Conservation (phyloP, 2,329 filamentous ascomycete species). For the Cytospora schulzeri region DNA sequence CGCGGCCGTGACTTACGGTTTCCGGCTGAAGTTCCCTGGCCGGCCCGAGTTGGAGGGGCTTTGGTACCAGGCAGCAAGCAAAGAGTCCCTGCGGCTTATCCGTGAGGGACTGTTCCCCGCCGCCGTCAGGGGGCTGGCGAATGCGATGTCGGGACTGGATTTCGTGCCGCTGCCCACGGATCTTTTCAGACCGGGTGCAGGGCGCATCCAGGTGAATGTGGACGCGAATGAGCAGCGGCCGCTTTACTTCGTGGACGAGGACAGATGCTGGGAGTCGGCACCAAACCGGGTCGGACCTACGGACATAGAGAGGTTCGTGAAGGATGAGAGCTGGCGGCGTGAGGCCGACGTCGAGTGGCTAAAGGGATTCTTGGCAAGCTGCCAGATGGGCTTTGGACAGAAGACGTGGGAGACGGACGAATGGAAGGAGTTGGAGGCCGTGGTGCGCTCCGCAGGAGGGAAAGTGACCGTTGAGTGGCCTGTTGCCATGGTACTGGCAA, state of each 20-base stretch:
- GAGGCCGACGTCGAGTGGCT: slow-evolving; percentile 29
- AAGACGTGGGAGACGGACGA: slow-evolving; percentile 26
- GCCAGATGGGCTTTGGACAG: slow-evolving; percentile 29
- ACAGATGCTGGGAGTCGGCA: slow-evolving; percentile 24
- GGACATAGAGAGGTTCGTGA: slow-evolving; percentile 4
- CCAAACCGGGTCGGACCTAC: slow-evolving; percentile 2
- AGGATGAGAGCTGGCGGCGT: slow-evolving; percentile 28
- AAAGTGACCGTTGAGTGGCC: slow-evolving; percentile 28
- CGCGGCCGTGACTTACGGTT: slow-evolving; percentile 29
- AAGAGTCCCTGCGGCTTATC: slow-evolving; percentile 28
- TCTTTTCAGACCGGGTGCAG: slow-evolving; percentile 27
- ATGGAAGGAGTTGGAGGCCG: slow-evolving; percentile 28
- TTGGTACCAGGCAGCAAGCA: slow-evolving; percentile 27
- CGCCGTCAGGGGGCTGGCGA: slow-evolving; percentile 25
- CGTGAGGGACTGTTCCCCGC: slow-evolving; percentile 30
- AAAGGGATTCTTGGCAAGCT: slow-evolving; percentile 29
- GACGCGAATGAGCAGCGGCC: slow-evolving; percentile 11
- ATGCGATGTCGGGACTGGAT: slow-evolving; percentile 28
- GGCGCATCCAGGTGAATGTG: slow-evolving; percentile 25
- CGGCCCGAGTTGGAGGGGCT: slow-evolving; percentile 18
- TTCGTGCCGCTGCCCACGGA: slow-evolving; percentile 26
- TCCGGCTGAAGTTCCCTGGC: slow-evolving; percentile 29
- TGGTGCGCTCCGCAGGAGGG: slow-evolving; percentile 21
- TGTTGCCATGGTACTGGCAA: slow-evolving; percentile 29
- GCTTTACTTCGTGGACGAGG: slow-evolving; percentile 28